phyloP scores from a whole-genome alignment of 2,329 filamentous ascomycete genomes.

The Truncatella angustata region DNA sequence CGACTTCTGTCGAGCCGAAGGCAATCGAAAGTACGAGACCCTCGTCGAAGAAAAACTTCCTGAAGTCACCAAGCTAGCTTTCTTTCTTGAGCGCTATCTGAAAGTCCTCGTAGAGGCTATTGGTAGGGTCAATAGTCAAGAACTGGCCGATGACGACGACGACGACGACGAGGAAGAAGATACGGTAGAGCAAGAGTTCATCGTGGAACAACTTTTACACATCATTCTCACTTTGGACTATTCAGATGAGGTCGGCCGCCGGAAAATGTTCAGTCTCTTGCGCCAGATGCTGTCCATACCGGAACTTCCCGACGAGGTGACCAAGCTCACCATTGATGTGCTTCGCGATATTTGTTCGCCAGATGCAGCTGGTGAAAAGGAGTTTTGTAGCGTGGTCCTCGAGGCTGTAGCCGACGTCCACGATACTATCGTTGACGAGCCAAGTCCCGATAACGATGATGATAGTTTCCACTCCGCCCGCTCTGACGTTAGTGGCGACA shows the following conservation, averaged over 20 bases:
- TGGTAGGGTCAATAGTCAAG: conserved; percentile 51
- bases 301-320: conserved; percentile 88
- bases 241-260: conserved; percentile 90
- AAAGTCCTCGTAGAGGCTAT: conserved; percentile 65
- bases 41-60: conserved; percentile 91
- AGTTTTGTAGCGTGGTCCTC: conserved; percentile 81
- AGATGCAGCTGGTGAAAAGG: conserved; percentile 70
- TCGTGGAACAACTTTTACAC: conserved; percentile 91
- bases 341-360: conserved; percentile 80
- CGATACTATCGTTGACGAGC: conserved; percentile 80
- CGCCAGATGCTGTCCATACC: conserved; percentile 82
- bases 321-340: conserved; percentile 80
- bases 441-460: conserved; percentile 53
- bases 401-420: conserved; percentile 97
- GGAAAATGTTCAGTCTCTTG: conserved; percentile 93
- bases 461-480: conserved; percentile 93
- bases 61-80: conserved; percentile 87
- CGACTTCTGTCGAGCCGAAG: conserved; percentile 78
- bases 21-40: conserved; percentile 70
- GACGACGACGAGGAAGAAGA: conserved; percentile 69
- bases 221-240: conserved; percentile 93
- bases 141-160: conserved; percentile 53
- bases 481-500: conserved; percentile 74
- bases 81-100: conserved; percentile 80
- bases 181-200: conserved; percentile 87